Evolutionary conservation across 768 basidiomycete species (phyloP).

Genomic region (Cantharellus cinnabarinus): DNA sequence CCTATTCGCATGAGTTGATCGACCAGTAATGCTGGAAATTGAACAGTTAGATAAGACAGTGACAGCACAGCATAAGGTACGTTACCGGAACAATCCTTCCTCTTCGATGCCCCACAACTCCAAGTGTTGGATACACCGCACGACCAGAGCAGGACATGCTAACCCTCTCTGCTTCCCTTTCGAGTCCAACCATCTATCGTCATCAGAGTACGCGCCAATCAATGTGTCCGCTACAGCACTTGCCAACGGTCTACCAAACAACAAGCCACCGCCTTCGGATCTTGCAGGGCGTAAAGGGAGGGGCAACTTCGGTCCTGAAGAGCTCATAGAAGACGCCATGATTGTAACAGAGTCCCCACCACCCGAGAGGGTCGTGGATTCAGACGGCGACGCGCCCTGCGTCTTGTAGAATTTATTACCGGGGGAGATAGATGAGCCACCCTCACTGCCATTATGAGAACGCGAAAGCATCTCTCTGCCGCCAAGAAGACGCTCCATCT

Average conservation of each 20-base stretch:
- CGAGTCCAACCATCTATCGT: constrained; percentile 5
- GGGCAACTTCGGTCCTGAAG: constrained; percentile 1
- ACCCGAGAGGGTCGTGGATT: not conserved
- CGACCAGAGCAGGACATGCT: constrained; percentile 38
- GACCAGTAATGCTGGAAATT: constrained; percentile 51
- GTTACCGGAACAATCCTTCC: constrained; percentile 66
- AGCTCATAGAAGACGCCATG: not conserved
- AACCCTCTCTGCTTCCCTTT: constrained; percentile 3
- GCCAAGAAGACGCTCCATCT: constrained; percentile 5
- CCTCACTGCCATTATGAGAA: not conserved
- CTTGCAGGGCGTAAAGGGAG: not conserved
- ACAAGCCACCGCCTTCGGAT: constrained; percentile 21
- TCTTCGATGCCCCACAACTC: constrained; percentile 69
- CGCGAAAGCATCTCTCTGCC: not conserved
- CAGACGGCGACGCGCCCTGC: not conserved
- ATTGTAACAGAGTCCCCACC: not conserved
- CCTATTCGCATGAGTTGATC: constrained; percentile 58
- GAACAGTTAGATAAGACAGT: not conserved
- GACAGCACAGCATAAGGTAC: not conserved
- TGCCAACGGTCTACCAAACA: constrained; percentile 45
- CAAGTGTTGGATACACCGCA: constrained; percentile 67
- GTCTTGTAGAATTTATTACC: too few species aligned
- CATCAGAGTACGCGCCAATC: constrained; percentile 14
- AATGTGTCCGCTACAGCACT: constrained; percentile 37
- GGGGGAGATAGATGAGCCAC: not conserved